Base-by-base conservation (phyloP, 495 filamentous ascomycete species). In the Trichodelitschia bisporula region DNA sequence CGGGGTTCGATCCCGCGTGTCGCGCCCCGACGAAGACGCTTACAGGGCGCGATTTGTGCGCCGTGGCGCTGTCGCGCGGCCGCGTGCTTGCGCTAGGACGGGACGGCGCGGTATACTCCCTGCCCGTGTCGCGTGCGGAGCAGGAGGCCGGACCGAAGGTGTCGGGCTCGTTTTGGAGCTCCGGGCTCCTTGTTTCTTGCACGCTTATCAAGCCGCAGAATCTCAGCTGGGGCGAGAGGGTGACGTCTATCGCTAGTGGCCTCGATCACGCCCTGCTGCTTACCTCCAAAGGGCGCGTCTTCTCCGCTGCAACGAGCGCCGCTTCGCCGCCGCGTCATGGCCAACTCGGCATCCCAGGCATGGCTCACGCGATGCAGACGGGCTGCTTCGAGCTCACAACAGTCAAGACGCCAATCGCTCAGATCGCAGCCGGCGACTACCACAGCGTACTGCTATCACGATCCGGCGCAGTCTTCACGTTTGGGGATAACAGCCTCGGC, bases 401-500 rank as follows among this genome's bases (percentile, higher is more conserved):
- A 0, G 49, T 77, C 3, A 64, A 62, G 26, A 64, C 61, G 27
- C 58, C 66, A 18, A 67, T 90, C 23, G 48, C 55, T 4, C 56
- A 72, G 29, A 69, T 95, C 34, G 82, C 84, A 0, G 47, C 78
- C 8, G 86, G 86, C 17, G 82, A 91, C 44, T 72, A 72, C 38
- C 86, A 97, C 48, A 84, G 80, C 16, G 52, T 92, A 8, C 72
- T 60, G 1, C 56, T 79, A 12, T 76, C 80, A 42, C 59, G 56
- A 16, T 53, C 74, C 26, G 86, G 86, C 21, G 59, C 62, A 15
- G 60, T 82, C n/a, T 91, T 80, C 48, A 56, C 66, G 16, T 97
- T 91, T 49, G 86, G 86, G 14, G 80, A 92, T 45, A 95, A 95
- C 47, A 68, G 70, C 0, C 59, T 61, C 32, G 86, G 86, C 19